Percentiles rank a stretch among this genome's conserved stretches.
Conservation (phyloP, 108 stramenopile genomes). For the Chaetoceros muelleri region DNA sequence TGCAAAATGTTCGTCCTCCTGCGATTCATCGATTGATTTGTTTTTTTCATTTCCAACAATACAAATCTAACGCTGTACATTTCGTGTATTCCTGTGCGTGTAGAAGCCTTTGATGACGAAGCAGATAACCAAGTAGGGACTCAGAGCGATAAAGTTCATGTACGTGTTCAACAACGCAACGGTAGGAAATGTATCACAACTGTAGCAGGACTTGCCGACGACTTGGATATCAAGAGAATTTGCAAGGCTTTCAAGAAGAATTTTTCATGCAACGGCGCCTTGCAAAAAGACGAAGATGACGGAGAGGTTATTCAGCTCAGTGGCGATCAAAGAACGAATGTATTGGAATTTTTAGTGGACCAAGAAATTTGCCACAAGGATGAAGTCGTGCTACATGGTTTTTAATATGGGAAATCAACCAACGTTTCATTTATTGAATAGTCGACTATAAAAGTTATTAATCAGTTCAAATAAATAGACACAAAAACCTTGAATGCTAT, state of each 20-base stretch:
- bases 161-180: slow-evolving; percentile 97
- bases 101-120: slow-evolving; percentile 85
- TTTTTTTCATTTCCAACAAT: not conserved
- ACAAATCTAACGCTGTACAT: not conserved
- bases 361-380: slow-evolving; percentile 89
- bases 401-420: slow-evolving; percentile 37
- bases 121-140: slow-evolving; percentile 53
- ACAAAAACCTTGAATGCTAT: no score
- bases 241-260: slow-evolving; percentile 99
- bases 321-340: slow-evolving; percentile 97
- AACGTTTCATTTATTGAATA: no score
- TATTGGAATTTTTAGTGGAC: slow-evolving; percentile 90
- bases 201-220: slow-evolving; percentile 91
- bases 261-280: slow-evolving; percentile 96
- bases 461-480: no score
- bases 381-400: slow-evolving; percentile 84
- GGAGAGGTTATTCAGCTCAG: slow-evolving; percentile 96
- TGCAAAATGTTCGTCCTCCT: no score
- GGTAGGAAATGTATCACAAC: slow-evolving; percentile 99
- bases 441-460: no score
- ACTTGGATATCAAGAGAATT: slow-evolving; percentile 96
- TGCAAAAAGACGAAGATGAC: slow-evolving; percentile 87
- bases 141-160: slow-evolving; percentile 87
- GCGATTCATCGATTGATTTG: no score
- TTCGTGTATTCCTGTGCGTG: slow-evolving; percentile 1